Conservation (phyloP, 768 basidiomycete genomes). For the Gymnopilus junonius region DNA sequence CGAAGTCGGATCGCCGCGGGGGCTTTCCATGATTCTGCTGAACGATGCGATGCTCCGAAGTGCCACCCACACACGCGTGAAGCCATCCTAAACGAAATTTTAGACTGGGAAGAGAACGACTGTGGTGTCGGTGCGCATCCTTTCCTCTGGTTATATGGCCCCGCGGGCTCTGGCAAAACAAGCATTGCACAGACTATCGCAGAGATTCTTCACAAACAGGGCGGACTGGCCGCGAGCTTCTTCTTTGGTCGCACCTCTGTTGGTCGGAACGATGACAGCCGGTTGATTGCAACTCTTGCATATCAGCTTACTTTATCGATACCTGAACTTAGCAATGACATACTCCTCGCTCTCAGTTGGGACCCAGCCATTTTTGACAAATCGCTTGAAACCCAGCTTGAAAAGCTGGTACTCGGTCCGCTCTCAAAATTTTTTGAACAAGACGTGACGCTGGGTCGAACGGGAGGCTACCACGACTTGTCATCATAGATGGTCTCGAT, state of each 20-base stretch:
- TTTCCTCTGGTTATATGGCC: slow-evolving; percentile 22
- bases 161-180: slow-evolving; percentile 20
- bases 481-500: slow-evolving; percentile 14
- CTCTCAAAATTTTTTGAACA: not conserved
- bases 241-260: slow-evolving; percentile 13
- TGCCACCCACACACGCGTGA: slow-evolving; percentile 9
- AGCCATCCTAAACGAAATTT: not conserved
- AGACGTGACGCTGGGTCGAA: not conserved
- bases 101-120: not conserved
- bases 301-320: not conserved
- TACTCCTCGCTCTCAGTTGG: not conserved
- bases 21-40: slow-evolving; percentile 9
- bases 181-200: slow-evolving; percentile 15
- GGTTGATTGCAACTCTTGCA: slow-evolving; percentile 6
- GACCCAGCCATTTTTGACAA: slow-evolving; percentile 12
- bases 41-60: slow-evolving; percentile 6
- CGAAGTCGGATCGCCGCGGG: not conserved
- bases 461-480: not conserved
- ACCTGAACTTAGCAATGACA: not conserved
- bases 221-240: slow-evolving; percentile 1
- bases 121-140: not conserved
- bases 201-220: not conserved
- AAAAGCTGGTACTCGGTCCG: slow-evolving; percentile 4
- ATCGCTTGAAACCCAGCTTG: slow-evolving; percentile 6
- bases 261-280: not conserved